Percentiles rank a stretch among this genome's conserved stretches.
These are phyloP conservation scores for Alternaria rosae DNA, from an alignment of 2,329 filamentous ascomycete genomes.

Conservation along the genomic window DNA sequence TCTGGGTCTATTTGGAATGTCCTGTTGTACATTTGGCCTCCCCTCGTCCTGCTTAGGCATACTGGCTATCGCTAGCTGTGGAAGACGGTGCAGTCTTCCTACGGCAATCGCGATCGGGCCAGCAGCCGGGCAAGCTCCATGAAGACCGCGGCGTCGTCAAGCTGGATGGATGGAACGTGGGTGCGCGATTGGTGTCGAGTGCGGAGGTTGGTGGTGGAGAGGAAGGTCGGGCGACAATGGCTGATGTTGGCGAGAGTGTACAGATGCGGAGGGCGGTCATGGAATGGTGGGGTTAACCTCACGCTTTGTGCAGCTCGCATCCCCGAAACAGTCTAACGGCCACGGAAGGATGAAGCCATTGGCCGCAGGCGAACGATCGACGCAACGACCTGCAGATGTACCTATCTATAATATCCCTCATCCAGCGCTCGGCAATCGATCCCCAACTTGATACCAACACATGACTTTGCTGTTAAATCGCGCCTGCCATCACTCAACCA, in stretches of 20 bases:
- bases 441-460: neutral
- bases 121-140: constrained; percentile 63
- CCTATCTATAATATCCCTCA: constrained; percentile 18
- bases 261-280: constrained; percentile 37
- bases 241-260: constrained; percentile 25
- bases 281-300: constrained; percentile 48
- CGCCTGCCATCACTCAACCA: constrained; percentile 1
- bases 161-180: constrained; percentile 22
- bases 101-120: constrained; percentile 67
- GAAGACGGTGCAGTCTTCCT: constrained; percentile 63
- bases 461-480: neutral
- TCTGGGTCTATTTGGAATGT: constrained; percentile 42
- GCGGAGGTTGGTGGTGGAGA: constrained; percentile 8
- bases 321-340: constrained; percentile 30
- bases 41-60: constrained; percentile 49
- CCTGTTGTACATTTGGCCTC: constrained; percentile 28
- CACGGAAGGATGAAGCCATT: constrained; percentile 26
- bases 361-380: constrained; percentile 30
- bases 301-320: constrained; percentile 31
- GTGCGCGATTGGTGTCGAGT: constrained; percentile 17
- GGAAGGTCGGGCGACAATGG: constrained; percentile 38
- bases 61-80: constrained; percentile 58
- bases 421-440: constrained; percentile 4
- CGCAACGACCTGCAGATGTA: constrained; percentile 22
- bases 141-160: constrained; percentile 50